A percentile compares a stretch with the other conserved stretches of the same genome.
Evolutionary conservation across 2,329 filamentous ascomycete species (phyloP).

Genomic region (Xylariales sp.): DNA sequence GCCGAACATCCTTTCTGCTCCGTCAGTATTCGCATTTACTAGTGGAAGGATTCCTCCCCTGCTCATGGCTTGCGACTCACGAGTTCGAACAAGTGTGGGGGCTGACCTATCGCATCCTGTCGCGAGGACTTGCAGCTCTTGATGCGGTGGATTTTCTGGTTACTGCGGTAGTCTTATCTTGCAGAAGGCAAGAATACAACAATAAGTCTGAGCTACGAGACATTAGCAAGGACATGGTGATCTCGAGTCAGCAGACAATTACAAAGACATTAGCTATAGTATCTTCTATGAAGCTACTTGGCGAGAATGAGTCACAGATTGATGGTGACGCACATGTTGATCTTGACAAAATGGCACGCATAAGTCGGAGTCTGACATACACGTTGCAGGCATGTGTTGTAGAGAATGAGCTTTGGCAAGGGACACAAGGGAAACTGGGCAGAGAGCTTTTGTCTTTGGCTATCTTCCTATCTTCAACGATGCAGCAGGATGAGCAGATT

Average conservation of each 20-base stretch:
- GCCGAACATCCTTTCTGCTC: constrained; percentile 29
- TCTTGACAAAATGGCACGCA: constrained; percentile 14
- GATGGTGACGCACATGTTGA: constrained; percentile 12
- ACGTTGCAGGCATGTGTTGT: constrained; percentile 4
- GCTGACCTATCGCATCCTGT: constrained; percentile 30
- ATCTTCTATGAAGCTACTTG: constrained; percentile 24
- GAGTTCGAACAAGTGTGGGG: constrained; percentile 39
- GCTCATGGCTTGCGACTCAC: constrained; percentile 39
- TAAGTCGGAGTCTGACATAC: constrained; percentile 18
- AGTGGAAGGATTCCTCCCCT: constrained; percentile 28
- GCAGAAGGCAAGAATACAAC: constrained; percentile 14
- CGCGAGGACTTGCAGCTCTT: constrained; percentile 23
- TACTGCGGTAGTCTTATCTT: constrained; percentile 29
- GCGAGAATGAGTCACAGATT: constrained; percentile 18
- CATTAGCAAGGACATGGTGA: constrained; percentile 16
- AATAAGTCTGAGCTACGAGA: constrained; percentile 10
- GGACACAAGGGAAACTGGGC: constrained; percentile 2
- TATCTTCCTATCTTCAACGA: constrained; percentile 8
- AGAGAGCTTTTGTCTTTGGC: constrained; percentile 8
- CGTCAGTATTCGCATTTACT: constrained; percentile 33
- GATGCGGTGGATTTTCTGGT: constrained; percentile 33
- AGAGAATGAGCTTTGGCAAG: constrained; percentile 7
- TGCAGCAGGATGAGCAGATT: background rate
- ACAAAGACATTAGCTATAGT: constrained; percentile 37
- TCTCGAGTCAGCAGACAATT: constrained; percentile 31